Conservation (phyloP, 495 filamentous ascomycete species). For the Margaritispora aquatica region DNA sequence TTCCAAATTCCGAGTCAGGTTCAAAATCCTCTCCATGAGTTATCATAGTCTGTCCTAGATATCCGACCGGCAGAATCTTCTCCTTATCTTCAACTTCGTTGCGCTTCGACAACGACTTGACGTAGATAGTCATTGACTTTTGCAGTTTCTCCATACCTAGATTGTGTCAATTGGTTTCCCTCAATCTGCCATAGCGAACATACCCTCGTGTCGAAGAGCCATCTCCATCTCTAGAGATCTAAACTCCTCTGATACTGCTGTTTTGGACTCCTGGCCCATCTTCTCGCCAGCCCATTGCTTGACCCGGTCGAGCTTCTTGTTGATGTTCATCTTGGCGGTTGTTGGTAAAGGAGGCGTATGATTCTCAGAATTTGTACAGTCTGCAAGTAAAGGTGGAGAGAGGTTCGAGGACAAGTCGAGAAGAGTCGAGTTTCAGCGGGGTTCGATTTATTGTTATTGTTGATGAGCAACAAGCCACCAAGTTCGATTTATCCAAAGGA, state of each 20-base stretch:
- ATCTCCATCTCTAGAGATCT: conserved; percentile 91
- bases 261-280: conserved; percentile 93
- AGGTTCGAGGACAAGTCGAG: not conserved
- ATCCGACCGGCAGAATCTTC: conserved; percentile 66
- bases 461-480: conserved; percentile 8
- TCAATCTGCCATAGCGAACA: conserved; percentile 11
- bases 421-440: not conserved
- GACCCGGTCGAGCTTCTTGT: conserved; percentile 92
- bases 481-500: conserved; percentile 20
- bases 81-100: conserved; percentile 80
- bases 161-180: conserved; percentile 8
- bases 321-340: conserved; percentile 67
- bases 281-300: conserved; percentile 98
- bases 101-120: conserved; percentile 87
- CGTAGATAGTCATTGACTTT: conserved; percentile 78
- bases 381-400: not conserved
- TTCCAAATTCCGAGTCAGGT: conserved; percentile 84
- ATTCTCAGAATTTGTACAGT: not conserved
- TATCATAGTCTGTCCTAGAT: conserved; percentile 84
- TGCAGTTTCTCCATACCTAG: conserved; percentile 89
- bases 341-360: not conserved
- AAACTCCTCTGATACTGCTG: conserved; percentile 85
- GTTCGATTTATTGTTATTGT: conserved; percentile 5
- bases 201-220: conserved; percentile 86
- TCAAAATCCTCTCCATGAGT: conserved; percentile 93